Conservation (phyloP, 2,329 filamentous ascomycete genomes). For the Hypomyces perniciosus region DNA sequence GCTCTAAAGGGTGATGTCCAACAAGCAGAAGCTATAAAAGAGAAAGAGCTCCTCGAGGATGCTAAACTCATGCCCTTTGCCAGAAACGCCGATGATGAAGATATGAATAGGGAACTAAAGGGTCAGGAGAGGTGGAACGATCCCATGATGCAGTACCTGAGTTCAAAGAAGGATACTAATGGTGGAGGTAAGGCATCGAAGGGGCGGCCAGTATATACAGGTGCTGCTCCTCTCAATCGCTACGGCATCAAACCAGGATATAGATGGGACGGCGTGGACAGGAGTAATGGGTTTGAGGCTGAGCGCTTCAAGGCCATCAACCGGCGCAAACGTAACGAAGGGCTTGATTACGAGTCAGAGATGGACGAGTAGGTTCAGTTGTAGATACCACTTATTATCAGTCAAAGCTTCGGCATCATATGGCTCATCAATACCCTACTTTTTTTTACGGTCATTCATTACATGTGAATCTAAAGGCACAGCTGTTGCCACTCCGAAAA, state of each 20-base stretch:
- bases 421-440: not conserved
- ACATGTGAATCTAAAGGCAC: too few relatives aligned
- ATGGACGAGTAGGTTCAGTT: conserved; percentile 69
- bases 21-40: conserved; percentile 56
- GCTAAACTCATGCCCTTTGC: conserved; percentile 78
- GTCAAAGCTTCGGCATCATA: not conserved
- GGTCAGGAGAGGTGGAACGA: conserved; percentile 83
- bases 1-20: conserved; percentile 83
- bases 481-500: not conserved
- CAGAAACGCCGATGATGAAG: conserved; percentile 73
- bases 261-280: conserved; percentile 94
- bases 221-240: conserved; percentile 78
- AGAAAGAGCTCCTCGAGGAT: conserved; percentile 66
- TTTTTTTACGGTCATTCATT: too few relatives aligned
- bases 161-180: conserved; percentile 36
- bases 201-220: conserved; percentile 65
- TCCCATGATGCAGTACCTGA: conserved; percentile 76
- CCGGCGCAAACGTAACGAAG: conserved; percentile 65
- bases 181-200: conserved; percentile 30
- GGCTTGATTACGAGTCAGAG: conserved; percentile 88
- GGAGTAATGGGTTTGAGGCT: conserved; percentile 87
- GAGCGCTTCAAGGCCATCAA: conserved; percentile 90
- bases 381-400: not conserved
- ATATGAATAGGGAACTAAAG: conserved; percentile 78
- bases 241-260: conserved; percentile 91